These are phyloP conservation scores for Phytophthora syringae DNA, from an alignment of 352 stramenopile species.

Conservation along the genomic window DNA sequence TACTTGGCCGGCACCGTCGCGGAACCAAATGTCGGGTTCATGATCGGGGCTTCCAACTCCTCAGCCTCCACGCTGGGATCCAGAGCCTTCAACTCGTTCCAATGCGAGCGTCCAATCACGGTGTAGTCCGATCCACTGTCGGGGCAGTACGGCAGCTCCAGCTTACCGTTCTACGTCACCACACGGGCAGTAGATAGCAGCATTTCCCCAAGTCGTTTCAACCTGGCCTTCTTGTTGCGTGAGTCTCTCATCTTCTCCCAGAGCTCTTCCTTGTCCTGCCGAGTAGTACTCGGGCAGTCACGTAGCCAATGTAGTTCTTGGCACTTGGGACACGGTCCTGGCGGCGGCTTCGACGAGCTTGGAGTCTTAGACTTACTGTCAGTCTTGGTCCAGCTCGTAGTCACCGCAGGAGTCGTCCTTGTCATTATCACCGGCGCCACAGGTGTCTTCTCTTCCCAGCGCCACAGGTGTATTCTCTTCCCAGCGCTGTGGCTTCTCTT, in stretches of 20 bases:
- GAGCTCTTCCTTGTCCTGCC: conserved; percentile 1
- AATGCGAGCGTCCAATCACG: conserved; percentile 3
- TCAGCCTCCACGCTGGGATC: not conserved
- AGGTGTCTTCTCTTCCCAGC: too few relatives aligned
- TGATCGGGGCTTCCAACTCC: not conserved
- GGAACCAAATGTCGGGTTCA: conserved; percentile 8
- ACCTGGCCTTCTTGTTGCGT: too few relatives aligned
- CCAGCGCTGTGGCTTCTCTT: too few relatives aligned
- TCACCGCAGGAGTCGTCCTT: too few relatives aligned
- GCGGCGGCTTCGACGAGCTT: not conserved
- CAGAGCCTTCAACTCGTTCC: not conserved
- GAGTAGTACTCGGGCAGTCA: conserved; percentile 1
- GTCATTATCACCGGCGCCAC: too few relatives aligned
- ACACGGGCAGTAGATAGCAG: not conserved
- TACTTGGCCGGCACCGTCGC: conserved; percentile 1
- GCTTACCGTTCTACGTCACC: conserved; percentile 5
- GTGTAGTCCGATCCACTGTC: conserved; percentile 3
- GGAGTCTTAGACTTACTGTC: not conserved
- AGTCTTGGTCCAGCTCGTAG: not conserved
- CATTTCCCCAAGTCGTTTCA: too few relatives aligned
- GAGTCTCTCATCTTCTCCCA: too few relatives aligned
- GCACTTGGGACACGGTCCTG: conserved; percentile 11
- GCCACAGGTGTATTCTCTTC: too few relatives aligned
- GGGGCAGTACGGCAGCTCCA: conserved; percentile 14
- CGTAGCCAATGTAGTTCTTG: conserved; percentile 12